Conservation (phyloP, 202 grass and related monocot genomes). For the Tripidium arundinaceum region DNA sequence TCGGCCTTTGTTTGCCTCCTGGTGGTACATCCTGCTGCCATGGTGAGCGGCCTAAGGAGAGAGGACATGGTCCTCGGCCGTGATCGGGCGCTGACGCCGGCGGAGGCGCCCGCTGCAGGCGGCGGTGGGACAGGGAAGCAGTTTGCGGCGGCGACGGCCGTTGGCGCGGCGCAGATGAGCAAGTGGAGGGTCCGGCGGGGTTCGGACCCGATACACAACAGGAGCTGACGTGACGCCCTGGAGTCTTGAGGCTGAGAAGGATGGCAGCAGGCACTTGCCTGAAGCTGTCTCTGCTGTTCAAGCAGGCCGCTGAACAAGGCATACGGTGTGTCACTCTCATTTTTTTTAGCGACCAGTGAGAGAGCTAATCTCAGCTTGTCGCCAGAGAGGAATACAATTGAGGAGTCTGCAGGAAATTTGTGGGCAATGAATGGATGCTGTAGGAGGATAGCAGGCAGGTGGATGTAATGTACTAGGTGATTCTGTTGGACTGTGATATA, state of each 20-base stretch:
- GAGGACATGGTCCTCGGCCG: constrained; percentile 18
- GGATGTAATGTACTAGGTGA: no score
- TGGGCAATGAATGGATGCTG: background rate
- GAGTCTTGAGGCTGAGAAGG: background rate
- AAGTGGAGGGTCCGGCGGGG: constrained; percentile 62
- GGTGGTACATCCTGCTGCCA: background rate
- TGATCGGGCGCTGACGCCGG: background rate
- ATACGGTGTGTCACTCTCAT: background rate
- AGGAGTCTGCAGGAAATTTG: background rate
- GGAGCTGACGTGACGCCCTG: constrained; percentile 28
- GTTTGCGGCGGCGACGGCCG: constrained; percentile 1
- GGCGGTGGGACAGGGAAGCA: background rate
- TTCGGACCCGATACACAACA: constrained; percentile 71
- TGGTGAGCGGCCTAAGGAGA: constrained; percentile 16
- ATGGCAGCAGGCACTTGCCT: background rate
- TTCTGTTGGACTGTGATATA: no score
- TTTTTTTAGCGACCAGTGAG: background rate
- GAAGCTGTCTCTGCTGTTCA: background rate
- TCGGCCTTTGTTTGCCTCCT: constrained; percentile 42
- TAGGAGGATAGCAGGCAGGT: no score
- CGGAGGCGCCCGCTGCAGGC: background rate
- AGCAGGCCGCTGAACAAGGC: background rate
- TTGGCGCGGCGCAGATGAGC: constrained; percentile 41
- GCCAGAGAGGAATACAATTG: background rate
- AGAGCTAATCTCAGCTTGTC: background rate